A percentile compares a stretch with the other conserved stretches of the same genome.
Evolutionary conservation across 495 filamentous ascomycete species (phyloP).

Genomic region (Xylaria bambusicola): DNA sequence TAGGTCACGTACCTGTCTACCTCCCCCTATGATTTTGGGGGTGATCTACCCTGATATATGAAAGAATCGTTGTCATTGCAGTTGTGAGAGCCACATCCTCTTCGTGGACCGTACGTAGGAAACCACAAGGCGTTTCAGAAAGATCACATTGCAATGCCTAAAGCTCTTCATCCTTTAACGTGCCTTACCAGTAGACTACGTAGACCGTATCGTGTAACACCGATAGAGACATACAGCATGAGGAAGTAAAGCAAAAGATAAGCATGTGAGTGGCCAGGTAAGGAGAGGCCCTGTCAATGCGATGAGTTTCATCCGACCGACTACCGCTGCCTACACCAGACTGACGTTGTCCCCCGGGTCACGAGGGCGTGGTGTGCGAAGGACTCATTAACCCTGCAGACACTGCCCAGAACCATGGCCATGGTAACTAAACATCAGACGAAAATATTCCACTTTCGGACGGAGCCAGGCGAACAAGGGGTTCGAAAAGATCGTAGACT

Average conservation of each 20-base stretch:
- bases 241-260: too few relatives aligned
- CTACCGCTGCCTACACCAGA: background rate
- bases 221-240: background rate
- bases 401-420: constrained; percentile 20
- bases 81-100: constrained; percentile 5
- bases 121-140: background rate
- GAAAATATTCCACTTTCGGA: constrained; percentile 14
- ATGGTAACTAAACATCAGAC: constrained; percentile 10
- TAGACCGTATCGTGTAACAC: background rate
- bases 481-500: background rate
- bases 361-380: constrained; percentile 10
- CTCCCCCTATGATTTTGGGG: background rate
- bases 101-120: background rate
- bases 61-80: background rate
- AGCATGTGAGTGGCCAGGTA: background rate
- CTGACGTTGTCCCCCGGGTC: constrained; percentile 5
- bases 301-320: background rate
- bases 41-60: constrained; percentile 13
- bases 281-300: background rate
- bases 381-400: background rate
- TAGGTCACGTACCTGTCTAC: background rate
- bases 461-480: background rate
- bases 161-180: background rate
- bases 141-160: background rate
- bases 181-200: background rate